phyloP scores from a whole-genome alignment of 805 yeast species.

The Cyberlindnera amylophila region DNA sequence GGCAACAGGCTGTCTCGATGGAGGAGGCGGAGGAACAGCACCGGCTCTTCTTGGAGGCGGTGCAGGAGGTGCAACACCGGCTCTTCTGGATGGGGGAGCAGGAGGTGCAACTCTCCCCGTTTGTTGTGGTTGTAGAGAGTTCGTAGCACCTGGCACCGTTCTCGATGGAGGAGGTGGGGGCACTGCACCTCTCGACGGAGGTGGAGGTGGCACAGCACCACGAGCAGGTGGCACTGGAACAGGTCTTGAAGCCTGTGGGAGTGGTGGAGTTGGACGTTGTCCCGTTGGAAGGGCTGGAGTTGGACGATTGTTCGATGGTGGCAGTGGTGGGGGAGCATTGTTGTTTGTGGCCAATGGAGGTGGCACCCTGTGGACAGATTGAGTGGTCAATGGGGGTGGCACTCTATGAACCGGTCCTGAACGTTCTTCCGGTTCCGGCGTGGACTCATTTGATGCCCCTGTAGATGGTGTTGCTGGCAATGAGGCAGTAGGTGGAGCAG shows the following conservation, averaged over 20 bases:
- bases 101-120: constrained; percentile 25
- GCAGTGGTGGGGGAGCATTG: constrained; percentile 7
- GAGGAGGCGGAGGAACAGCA: constrained; percentile 23
- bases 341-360: constrained; percentile 20
- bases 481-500: constrained; percentile 13
- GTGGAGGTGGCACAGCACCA: constrained; percentile 16
- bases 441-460: constrained; percentile 3
- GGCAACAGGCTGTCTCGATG: constrained; percentile 13
- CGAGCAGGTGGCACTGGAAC: constrained; percentile 12
- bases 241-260: neutral
- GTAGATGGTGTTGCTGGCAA: constrained; percentile 10
- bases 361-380: constrained; percentile 21
- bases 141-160: neutral
- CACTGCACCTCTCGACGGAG: constrained; percentile 13
- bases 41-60: constrained; percentile 24
- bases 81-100: constrained; percentile 24
- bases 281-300: constrained; percentile 13
- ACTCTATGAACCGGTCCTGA: constrained; percentile 17
- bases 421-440: constrained; percentile 6
- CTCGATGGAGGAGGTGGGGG: constrained; percentile 32
- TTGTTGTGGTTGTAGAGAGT: constrained; percentile 10
- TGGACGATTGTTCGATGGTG: constrained; percentile 11
- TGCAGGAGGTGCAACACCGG: constrained; percentile 23
- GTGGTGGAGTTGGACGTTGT: constrained; percentile 6
- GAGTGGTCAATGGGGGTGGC: constrained; percentile 27